These are phyloP conservation scores for Podaxis mareebaensis DNA, from an alignment of 768 basidiomycete genomes.

Conservation along the genomic window DNA sequence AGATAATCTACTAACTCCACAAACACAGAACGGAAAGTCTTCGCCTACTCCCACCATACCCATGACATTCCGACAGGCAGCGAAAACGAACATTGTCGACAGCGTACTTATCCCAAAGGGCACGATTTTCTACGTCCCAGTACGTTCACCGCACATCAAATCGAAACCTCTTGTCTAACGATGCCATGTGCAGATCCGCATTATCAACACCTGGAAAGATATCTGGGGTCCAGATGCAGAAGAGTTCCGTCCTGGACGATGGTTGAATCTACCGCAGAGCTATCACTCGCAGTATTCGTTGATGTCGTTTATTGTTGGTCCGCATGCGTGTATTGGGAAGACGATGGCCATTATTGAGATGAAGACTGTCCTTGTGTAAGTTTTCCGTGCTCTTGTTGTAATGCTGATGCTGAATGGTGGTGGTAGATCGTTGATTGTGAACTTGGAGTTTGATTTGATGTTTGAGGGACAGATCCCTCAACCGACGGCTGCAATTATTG, in stretches of 20 bases:
- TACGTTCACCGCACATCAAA: slow-evolving; percentile 20
- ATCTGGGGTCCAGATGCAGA: slow-evolving; percentile 55
- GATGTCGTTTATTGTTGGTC: slow-evolving; percentile 45
- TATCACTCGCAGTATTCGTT: slow-evolving; percentile 38
- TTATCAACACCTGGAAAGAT: slow-evolving; percentile 49
- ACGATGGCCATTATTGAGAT: slow-evolving; percentile 51
- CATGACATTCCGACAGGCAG: slow-evolving; percentile 36
- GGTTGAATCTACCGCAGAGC: slow-evolving; percentile 38
- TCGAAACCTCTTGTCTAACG: not conserved
- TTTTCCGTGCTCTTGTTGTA: not conserved
- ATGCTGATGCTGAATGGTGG: not conserved
- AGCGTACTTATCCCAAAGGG: slow-evolving; percentile 44
- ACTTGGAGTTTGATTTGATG: slow-evolving; percentile 43
- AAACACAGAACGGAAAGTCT: slow-evolving; percentile 40
- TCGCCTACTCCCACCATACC: slow-evolving; percentile 44
- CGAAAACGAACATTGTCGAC: slow-evolving; percentile 42
- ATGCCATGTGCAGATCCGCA: slow-evolving; percentile 38
- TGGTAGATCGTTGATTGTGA: slow-evolving; percentile 33
- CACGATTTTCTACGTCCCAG: slow-evolving; percentile 43
- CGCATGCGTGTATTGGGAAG: slow-evolving; percentile 24
- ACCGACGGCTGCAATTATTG: slow-evolving; percentile 37
- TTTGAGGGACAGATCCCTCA: slow-evolving; percentile 33
- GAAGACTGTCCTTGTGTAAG: slow-evolving; percentile 44
- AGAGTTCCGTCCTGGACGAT: slow-evolving; percentile 47
- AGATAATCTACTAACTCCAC: not conserved